phyloP scores from a whole-genome alignment of 352 stramenopile genomes.

The Blastocystis sp. region DNA sequence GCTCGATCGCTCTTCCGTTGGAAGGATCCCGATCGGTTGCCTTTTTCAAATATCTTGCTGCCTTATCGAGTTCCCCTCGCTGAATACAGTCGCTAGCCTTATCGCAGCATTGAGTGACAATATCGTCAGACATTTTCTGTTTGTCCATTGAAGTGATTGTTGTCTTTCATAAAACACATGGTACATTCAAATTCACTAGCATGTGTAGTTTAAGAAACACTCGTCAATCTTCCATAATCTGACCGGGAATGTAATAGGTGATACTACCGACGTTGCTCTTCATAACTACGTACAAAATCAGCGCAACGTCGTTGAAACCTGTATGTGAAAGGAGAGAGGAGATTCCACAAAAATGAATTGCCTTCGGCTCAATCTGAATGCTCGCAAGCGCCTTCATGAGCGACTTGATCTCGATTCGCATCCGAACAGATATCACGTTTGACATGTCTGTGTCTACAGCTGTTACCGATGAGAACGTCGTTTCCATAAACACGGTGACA shows the following conservation, averaged over 20 bases:
- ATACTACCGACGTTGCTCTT: background rate
- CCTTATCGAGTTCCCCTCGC: background rate
- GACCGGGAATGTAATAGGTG: conserved; percentile 21
- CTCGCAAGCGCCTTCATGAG: conserved; percentile 21
- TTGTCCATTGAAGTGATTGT: no score
- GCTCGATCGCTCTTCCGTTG: background rate
- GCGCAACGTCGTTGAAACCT: conserved; percentile 27
- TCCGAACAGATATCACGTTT: background rate
- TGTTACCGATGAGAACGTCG: background rate
- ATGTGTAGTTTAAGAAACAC: background rate
- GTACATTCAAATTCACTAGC: background rate
- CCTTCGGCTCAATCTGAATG: conserved; percentile 4
- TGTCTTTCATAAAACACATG: background rate
- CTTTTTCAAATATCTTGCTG: conserved; percentile 25
- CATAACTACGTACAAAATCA: conserved; percentile 36
- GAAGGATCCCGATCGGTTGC: background rate
- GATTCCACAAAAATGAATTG: background rate
- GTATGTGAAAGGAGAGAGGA: background rate
- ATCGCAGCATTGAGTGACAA: conserved; percentile 22
- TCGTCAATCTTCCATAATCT: background rate
- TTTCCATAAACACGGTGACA: conserved; percentile 24
- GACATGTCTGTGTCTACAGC: conserved; percentile 5
- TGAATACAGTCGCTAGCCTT: background rate
- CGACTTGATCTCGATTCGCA: conserved; percentile 21
- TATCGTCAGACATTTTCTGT: conserved; percentile 35